Evolutionary conservation across 2,329 filamentous ascomycete species (phyloP), one percentile per base, ranked within the genome.

Genomic region (Thielaviopsis ethacetica): DNA sequence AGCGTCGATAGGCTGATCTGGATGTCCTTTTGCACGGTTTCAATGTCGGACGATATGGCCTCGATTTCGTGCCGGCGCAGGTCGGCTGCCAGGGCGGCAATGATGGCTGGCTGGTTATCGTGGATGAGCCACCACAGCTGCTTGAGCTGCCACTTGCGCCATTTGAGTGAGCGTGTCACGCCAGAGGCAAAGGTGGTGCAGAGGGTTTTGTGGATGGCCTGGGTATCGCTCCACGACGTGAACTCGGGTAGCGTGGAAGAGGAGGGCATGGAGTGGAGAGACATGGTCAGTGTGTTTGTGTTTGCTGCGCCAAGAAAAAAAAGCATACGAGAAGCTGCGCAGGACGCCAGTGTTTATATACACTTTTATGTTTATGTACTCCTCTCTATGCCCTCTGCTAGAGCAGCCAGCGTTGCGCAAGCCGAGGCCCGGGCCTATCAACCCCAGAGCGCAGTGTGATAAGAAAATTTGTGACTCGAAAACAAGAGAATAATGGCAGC

Each of bases 81-180:
- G 59, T 71, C 69, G 5, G 62, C 27, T 7, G 65, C 53, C 10
- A 71, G 59, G 5, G 66, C 66, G 13, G 66, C 61, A 12, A 63
- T 53, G 26, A 70, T 63, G 5, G 61, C 61, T 2, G 63, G 38
- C 55, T 68, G 62, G 60, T 70, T 70, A 52, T 70, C 68, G 34
- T 66, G 66, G 10, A 71, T 44, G 56, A 71, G 63, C 67, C 70
- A 69, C 64, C 65, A 71, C 5, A 70, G 47, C 60, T 71, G 68
- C 58, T 71, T 71, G 19, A 71, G 63, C 62, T 71, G 69, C 67
- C 69, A 69, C 63, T 70, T 69, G 12, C 68, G 64, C 68, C 68
- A 71, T 24, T 65, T 63, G 27, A 70, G 59, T 9, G 64, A 62
- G 50, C 70, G 69, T 21, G 69, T 71, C 19, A 62, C 64, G 7